phyloP scores from a whole-genome alignment of 768 basidiomycete species.

The Sporobolomyces phaffii region DNA sequence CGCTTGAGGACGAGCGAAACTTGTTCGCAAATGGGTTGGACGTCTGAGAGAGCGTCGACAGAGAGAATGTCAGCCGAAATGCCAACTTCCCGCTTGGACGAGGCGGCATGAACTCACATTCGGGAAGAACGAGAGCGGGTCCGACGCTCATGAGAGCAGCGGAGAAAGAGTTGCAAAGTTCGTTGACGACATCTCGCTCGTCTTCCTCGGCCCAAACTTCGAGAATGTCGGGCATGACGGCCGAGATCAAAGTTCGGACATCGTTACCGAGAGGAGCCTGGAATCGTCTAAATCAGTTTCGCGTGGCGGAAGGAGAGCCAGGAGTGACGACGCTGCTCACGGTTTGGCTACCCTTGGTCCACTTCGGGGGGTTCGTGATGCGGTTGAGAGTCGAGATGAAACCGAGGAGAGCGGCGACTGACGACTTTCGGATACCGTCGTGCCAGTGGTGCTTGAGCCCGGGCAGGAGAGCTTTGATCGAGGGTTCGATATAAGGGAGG shows the following conservation, averaged over 20 bases:
- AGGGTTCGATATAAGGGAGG: slow-evolving; percentile 82
- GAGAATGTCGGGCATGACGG: slow-evolving; percentile 66
- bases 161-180: slow-evolving; percentile 78
- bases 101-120: no score
- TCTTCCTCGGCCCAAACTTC: slow-evolving; percentile 92
- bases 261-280: slow-evolving; percentile 49
- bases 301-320: no score
- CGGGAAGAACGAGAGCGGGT: slow-evolving; percentile 67
- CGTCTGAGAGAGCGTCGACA: slow-evolving; percentile 44
- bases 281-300: not conserved
- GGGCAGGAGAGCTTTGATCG: slow-evolving; percentile 67
- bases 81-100: no score
- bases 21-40: slow-evolving; percentile 71
- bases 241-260: slow-evolving; percentile 71
- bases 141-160: slow-evolving; percentile 90
- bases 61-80: no score
- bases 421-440: slow-evolving; percentile 92
- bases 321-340: not conserved
- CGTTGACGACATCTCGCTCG: slow-evolving; percentile 83
- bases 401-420: slow-evolving; percentile 78
- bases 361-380: slow-evolving; percentile 71
- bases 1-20: slow-evolving; percentile 81
- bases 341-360: slow-evolving; percentile 61
- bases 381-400: slow-evolving; percentile 88
- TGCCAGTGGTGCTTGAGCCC: slow-evolving; percentile 80